These are phyloP conservation scores for Blastocystis sp. DNA, from an alignment of 352 stramenopile genomes.

Conservation along the genomic window DNA sequence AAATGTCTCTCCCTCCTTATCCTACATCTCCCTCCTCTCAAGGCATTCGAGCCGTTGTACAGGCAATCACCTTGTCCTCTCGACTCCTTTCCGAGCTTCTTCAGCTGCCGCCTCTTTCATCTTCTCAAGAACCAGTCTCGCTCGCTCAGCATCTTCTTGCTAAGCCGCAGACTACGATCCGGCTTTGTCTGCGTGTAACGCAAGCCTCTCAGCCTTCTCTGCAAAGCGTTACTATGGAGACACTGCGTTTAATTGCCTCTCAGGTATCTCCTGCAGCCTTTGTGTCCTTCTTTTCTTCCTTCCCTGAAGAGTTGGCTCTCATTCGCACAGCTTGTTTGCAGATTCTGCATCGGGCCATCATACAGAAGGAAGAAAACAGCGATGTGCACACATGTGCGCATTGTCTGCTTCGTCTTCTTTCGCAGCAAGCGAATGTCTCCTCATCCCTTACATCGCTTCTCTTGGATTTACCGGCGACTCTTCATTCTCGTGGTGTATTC, in stretches of 20 bases:
- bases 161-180: background rate
- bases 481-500: background rate
- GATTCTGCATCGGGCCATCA: background rate
- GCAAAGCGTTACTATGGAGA: background rate
- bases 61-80: background rate
- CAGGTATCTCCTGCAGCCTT: background rate
- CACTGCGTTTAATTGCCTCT: background rate
- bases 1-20: background rate
- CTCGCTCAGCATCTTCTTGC: slow-evolving; percentile 23
- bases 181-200: background rate
- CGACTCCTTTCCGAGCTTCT: background rate
- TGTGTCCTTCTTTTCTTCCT: slow-evolving; percentile 30
- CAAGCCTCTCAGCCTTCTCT: background rate
- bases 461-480: background rate
- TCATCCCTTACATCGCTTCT: background rate
- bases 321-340: background rate
- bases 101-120: background rate
- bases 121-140: background rate
- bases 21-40: background rate
- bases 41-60: background rate
- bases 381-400: background rate
- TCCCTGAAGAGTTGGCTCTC: background rate
- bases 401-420: background rate
- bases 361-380: background rate
- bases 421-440: background rate